phyloP scores from a whole-genome alignment of 768 basidiomycete species.

The Naganishia friedmannii region DNA sequence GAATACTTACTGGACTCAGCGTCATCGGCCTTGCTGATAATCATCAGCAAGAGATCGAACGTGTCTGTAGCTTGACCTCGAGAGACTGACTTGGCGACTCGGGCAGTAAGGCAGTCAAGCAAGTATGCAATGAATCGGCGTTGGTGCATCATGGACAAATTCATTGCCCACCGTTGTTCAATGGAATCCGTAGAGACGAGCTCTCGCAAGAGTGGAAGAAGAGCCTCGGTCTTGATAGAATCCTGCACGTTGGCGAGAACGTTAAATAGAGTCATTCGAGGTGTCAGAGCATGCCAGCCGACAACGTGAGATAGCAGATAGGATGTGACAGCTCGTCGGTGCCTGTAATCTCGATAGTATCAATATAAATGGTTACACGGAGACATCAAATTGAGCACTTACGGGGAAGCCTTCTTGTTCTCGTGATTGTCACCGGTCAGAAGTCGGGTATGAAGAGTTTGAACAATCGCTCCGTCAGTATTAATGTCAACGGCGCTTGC shows the following conservation, averaged over 20 bases:
- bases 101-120: constrained; percentile 12
- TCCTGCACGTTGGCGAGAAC: constrained; percentile 58
- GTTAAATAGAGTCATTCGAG: constrained; percentile 61
- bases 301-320: constrained; percentile 76
- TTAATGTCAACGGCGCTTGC: constrained; percentile 29
- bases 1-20: constrained; percentile 2
- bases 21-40: constrained; percentile 1
- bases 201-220: constrained; percentile 10
- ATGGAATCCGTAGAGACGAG: neutral
- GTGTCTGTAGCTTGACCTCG: constrained; percentile 19
- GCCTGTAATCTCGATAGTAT: constrained; percentile 50
- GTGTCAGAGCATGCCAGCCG: constrained; percentile 57
- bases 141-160: neutral
- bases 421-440: constrained; percentile 58
- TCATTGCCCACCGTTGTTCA: neutral
- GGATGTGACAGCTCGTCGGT: constrained; percentile 63
- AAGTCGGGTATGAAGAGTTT: constrained; percentile 62
- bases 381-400: neutral
- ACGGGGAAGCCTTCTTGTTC: constrained; percentile 57
- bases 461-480: constrained; percentile 59
- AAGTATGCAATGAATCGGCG: neutral
- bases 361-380: neutral
- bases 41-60: constrained; percentile 4
- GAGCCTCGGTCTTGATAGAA: constrained; percentile 55
- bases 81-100: constrained; percentile 8